Evolutionary conservation across 352 stramenopile genomes (phyloP).

Genomic region (Phytophthora idaei): DNA sequence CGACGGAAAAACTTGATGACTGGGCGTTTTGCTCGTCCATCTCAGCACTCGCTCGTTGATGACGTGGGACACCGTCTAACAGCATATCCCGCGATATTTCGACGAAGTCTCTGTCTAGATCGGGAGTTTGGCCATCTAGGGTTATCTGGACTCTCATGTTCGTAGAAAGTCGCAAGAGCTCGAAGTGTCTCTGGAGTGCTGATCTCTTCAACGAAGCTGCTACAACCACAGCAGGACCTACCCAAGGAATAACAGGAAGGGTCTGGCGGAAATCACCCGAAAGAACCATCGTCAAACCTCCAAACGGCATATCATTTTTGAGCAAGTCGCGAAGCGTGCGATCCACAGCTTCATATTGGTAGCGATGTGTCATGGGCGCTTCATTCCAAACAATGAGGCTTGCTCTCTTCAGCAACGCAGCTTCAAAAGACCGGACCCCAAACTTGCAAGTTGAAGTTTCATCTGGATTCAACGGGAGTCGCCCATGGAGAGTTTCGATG

Average conservation of each 20-base stretch:
- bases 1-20: too few relatives aligned
- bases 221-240: not conserved
- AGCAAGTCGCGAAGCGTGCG: conserved; percentile 7
- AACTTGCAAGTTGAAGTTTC: too few relatives aligned
- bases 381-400: not conserved
- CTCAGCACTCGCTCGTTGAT: not conserved
- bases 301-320: conserved; percentile 8
- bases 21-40: not conserved
- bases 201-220: not conserved
- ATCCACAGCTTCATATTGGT: conserved; percentile 6
- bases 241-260: not conserved
- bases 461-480: too few relatives aligned
- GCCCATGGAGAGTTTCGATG: too few relatives aligned
- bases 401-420: too few relatives aligned
- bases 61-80: not conserved
- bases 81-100: not conserved
- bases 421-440: too few relatives aligned
- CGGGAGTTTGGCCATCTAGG: not conserved
- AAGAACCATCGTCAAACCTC: not conserved
- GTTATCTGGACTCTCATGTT: not conserved
- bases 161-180: not conserved
- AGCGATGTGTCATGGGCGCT: conserved; percentile 7
- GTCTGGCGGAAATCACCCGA: not conserved
- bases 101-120: not conserved
- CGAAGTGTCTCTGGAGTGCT: not conserved